Evolutionary conservation across 140 eudicot species (phyloP), one percentile per base, ranked within the genome.

Genomic region (Erigeron philadelphicus): DNA sequence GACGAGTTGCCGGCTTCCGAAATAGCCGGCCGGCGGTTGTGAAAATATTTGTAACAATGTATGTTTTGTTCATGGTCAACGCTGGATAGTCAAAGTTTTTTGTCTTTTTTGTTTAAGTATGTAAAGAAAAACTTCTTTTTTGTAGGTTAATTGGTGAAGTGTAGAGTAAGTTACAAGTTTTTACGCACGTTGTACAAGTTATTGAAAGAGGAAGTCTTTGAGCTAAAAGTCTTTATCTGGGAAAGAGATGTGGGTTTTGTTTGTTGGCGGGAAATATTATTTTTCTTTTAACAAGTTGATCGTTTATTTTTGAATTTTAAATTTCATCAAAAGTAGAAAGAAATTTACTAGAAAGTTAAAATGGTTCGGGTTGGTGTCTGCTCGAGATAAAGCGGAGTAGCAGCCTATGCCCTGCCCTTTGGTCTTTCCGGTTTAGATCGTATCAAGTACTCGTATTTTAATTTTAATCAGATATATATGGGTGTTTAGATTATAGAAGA

Each of bases 1-100:
- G 55, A 69, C 9, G 55, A 69, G n/a, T 44, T 56, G 74, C 74
- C 74, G 74, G 74, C 74, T 70, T 57, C 66, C 45, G 18, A 70
- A 56, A 56, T 10, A 55, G 74, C 74, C 74, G 74, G 66, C 74
- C 71, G 58, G 71, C 58, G 44, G 53, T 70, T 56, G 74, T 70
- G 31, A 59, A n/a, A 18, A 21, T 54, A 7, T 55, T 38, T n/a
- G 50, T 42, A 40, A 13, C 35, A 41, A 66, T 42, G 16, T 18
- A 2, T 31, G 38, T 31, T 31, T 31, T 57, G 42, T 53, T 53
- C 53, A 70, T 21, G 41, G 74, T 70, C 74, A 70, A 56, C 74
- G 19, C 64, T 50, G 7, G 18, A 53, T 8, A 2, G 23, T 64
- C 11, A 13, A 48, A 11, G 1, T 1, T 8, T 25, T 67, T 38